Percentiles rank a stretch among this genome's conserved stretches.
These are phyloP conservation scores for Nemania serpens DNA, from an alignment of 2,329 filamentous ascomycete species.

Conservation along the genomic window DNA sequence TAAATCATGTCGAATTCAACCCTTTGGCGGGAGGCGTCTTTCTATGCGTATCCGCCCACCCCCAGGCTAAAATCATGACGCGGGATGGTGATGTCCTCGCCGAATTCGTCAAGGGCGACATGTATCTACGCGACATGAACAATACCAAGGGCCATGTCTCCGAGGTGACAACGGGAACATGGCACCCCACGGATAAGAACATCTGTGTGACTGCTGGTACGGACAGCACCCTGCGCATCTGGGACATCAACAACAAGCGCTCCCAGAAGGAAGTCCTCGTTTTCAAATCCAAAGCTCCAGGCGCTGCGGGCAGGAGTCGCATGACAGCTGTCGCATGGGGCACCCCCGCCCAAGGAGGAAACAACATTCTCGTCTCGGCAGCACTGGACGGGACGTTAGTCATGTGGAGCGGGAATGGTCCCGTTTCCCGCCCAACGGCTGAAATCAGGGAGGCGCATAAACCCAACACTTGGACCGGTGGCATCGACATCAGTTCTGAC, in stretches of 20 bases:
- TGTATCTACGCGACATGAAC: slow-evolving; percentile 97
- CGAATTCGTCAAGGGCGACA: slow-evolving; percentile 96
- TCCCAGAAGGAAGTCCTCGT: slow-evolving; percentile 93
- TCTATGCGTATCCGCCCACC: slow-evolving; percentile 84
- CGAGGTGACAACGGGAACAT: slow-evolving; percentile 85
- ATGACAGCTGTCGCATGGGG: slow-evolving; percentile 96
- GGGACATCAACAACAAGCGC: slow-evolving; percentile 92
- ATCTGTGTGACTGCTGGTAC: slow-evolving; percentile 88
- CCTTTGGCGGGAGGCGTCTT: slow-evolving; percentile 78
- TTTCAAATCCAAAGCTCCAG: slow-evolving; percentile 89
- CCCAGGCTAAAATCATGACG: slow-evolving; percentile 86
- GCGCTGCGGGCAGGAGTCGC: slow-evolving; percentile 84
- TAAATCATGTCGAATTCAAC: slow-evolving; percentile 87
- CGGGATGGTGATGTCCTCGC: slow-evolving; percentile 85
- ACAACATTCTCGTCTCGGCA: slow-evolving; percentile 77
- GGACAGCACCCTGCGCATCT: slow-evolving; percentile 93
- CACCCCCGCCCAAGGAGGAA: slow-evolving; percentile 73
- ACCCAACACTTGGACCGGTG: slow-evolving; percentile 86
- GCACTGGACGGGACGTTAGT: slow-evolving; percentile 88
- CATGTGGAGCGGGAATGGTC: slow-evolving; percentile 90
- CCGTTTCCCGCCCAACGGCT: slow-evolving; percentile 78
- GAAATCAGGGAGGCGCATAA: slow-evolving; percentile 85
- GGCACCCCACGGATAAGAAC: slow-evolving; percentile 87
- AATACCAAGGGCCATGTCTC: slow-evolving; percentile 97
- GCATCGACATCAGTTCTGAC: slow-evolving; percentile 87